These are phyloP conservation scores for Cystobasidium sp. DNA, from an alignment of 1,284 basidiomycete species.

Conservation along the genomic window DNA sequence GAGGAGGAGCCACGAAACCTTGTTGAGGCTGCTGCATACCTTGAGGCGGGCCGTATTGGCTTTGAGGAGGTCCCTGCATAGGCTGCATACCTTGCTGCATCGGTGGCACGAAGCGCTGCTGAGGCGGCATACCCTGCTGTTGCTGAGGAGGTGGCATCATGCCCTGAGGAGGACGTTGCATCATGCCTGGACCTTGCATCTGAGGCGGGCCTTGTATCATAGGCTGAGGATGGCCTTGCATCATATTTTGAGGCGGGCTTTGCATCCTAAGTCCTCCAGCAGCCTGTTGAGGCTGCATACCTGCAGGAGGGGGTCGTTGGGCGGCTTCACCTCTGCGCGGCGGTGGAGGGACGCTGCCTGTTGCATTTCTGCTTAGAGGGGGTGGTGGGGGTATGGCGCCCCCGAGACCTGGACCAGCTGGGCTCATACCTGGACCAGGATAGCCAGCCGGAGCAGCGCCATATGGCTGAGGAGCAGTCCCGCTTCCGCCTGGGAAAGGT, in stretches of 20 bases:
- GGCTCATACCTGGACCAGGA: slow-evolving; percentile 9
- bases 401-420: slow-evolving; percentile 8
- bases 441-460: slow-evolving; percentile 11
- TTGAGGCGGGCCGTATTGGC: slow-evolving; percentile 17
- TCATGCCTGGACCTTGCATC: slow-evolving; percentile 14
- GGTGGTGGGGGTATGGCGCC: slow-evolving; percentile 46
- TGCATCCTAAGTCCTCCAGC: neutral
- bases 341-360: slow-evolving; percentile 53
- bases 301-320: neutral
- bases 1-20: slow-evolving; percentile 33
- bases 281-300: slow-evolving; percentile 10
- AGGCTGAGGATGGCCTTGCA: slow-evolving; percentile 1
- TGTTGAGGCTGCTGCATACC: slow-evolving; percentile 32
- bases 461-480: neutral
- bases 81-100: slow-evolving; percentile 19
- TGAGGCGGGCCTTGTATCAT: slow-evolving; percentile 9
- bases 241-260: neutral
- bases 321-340: neutral
- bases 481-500: slow-evolving; percentile 34
- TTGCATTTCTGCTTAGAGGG: slow-evolving; percentile 51
- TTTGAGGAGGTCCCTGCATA: slow-evolving; percentile 8
- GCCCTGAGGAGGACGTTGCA: slow-evolving; percentile 39
- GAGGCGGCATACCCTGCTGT: slow-evolving; percentile 37
- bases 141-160: slow-evolving; percentile 38
- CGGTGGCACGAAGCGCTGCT: slow-evolving; percentile 27